A percentile compares a stretch with the other conserved stretches of the same genome.
Conservation (phyloP, 1,284 basidiomycete species). For the Ustilago esculenta region DNA sequence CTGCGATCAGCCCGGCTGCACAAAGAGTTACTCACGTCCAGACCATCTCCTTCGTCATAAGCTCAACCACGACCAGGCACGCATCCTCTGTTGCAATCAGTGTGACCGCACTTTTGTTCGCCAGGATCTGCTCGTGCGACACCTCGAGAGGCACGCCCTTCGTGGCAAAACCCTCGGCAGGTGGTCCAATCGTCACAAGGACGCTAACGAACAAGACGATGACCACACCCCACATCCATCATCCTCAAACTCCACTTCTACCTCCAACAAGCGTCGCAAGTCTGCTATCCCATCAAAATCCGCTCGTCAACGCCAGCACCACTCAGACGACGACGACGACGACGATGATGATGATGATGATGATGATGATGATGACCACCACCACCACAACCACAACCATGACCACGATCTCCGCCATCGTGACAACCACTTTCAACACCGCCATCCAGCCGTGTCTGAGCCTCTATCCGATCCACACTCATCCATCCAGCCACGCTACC, state of each 20-base stretch:
- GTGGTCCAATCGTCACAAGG: slow-evolving; percentile 50
- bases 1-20: slow-evolving; percentile 50
- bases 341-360: slow-evolving; percentile 11
- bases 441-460: neutral
- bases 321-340: slow-evolving; percentile 1
- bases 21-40: slow-evolving; percentile 52
- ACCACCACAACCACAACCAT: slow-evolving; percentile 3
- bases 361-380: slow-evolving; percentile 12
- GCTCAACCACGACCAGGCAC: slow-evolving; percentile 53
- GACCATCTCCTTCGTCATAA: slow-evolving; percentile 57
- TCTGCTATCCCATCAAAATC: slow-evolving; percentile 7
- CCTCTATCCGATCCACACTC: neutral
- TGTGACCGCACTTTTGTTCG: slow-evolving; percentile 59
- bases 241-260: slow-evolving; percentile 8
- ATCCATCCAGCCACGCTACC: slow-evolving; percentile 8
- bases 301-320: neutral
- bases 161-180: slow-evolving; percentile 53
- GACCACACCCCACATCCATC: slow-evolving; percentile 16
- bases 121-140: slow-evolving; percentile 53
- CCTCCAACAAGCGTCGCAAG: slow-evolving; percentile 22
- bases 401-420: too few species aligned
- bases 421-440: neutral
- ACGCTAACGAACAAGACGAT: slow-evolving; percentile 29
- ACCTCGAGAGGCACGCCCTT: slow-evolving; percentile 51
- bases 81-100: slow-evolving; percentile 49